Base-by-base conservation (phyloP, 257 asterid species). In the Catharanthus roseus region DNA sequence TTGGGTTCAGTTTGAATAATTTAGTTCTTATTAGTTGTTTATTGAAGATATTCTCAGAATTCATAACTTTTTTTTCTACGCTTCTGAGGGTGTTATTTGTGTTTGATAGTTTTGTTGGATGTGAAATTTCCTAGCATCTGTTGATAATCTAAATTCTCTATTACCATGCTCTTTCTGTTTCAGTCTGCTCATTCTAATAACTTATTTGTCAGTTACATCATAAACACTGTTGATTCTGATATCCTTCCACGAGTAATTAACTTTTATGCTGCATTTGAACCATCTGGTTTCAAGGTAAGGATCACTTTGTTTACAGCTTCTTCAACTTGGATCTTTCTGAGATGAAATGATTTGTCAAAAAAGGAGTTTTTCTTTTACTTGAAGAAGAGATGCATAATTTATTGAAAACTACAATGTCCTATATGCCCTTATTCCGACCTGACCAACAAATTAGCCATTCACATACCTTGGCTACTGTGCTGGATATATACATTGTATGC, bases 401-500 rank as follows among this genome's bases (percentile, higher is more conserved):
- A 12, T 13, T 1, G n/a, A n/a, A n/a, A n/a, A n/a, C n/a, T n/a
- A n/a, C n/a, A n/a, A n/a, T n/a, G n/a, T n/a, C n/a, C n/a, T n/a
- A n/a, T n/a, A n/a, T n/a, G n/a, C n/a, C n/a, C n/a, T n/a, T n/a
- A n/a, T n/a, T n/a, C n/a, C n/a, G n/a, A n/a, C n/a, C n/a, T n/a
- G n/a, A n/a, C n/a, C n/a, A n/a, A 44, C 61, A 66, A 38, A 51
- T 26, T 49, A 21, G 70, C 63, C 49, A 10, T n/a, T 34, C 62
- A 23, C 26, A 23, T 8, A 44, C 13, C 24, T 64, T 75, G 65
- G 31, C 63, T 67, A 47, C 42, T 24, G 56, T 68, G 31, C 21
- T 62, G 41, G 23, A 50, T 21, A 36, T 39, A 28, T 65, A 6
- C 24, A 34, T 72, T 28, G 13, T 50, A 47, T 49, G 15, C 38